Evolutionary conservation across 371 early-diverging fungal species (phyloP), one percentile per base, ranked within the genome.

Genomic region (Mucor lusitanicus): DNA sequence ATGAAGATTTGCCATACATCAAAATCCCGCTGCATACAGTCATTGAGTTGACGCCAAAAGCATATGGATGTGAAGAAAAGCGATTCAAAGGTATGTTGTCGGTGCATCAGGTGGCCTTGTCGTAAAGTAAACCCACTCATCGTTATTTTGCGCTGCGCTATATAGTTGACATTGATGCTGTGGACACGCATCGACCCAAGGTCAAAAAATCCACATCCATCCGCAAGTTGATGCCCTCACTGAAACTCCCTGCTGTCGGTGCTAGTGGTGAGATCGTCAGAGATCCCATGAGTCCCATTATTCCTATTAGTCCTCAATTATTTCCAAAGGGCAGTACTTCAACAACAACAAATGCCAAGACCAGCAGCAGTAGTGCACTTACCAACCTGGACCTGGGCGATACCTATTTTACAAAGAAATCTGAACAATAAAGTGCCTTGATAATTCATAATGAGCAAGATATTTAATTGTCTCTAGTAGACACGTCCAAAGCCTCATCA

Each of bases 1-100:
- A 95, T 58, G 95, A 96, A 37, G 95, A 97, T 67, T 78, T 99
- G 23, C 99, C 99, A 0, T 99, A 98, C 69, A 88, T 97, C 71
- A 95, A 96, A 65, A 96, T 99, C 58, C 99, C 99, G 7, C 87
- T 99, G 48, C 99, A 99, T 75, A 96, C 97, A 0, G 89, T 99
- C 53, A 95, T 99, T 71, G 91, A 95, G 72, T 83, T 99, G n/a
- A 96, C 97, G 3, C 97, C 97, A 30, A 94, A 94, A 53, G 98
- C 99, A 7, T 98, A 99, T 75, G 92, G 93, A 21, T 97, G 98
- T 76, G 89, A 92, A 59, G 97, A 96, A 70, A 93, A 94, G 72
- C 83, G 91, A 73, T 97, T 90, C 75, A 88, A 87, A 74, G 80
- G 83, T 78, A 74, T 12, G 56, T 28, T 28, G 6, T 2, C 30